Percentiles rank a stretch among this genome's conserved stretches.
Evolutionary conservation across 169 alveolate genomes (phyloP).

Genomic region (Plasmodium inui): DNA sequence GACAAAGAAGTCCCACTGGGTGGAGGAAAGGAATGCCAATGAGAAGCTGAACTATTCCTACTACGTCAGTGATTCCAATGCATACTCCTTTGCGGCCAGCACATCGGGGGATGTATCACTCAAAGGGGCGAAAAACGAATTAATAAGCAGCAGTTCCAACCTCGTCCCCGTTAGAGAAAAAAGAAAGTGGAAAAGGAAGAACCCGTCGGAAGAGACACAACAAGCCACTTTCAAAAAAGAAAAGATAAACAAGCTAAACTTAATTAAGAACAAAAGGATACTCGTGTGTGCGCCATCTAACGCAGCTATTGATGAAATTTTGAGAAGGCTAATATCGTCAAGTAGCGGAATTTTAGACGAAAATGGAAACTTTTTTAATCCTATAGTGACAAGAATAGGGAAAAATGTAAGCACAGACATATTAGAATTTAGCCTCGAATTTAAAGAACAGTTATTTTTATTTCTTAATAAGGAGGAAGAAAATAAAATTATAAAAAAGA

Average conservation of each 20-base stretch:
- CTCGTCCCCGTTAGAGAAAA: not conserved
- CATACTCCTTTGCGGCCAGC: not conserved
- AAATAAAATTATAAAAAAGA: slow-evolving; percentile 73
- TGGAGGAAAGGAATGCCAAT: slow-evolving; percentile 1
- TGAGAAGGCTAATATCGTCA: slow-evolving; percentile 89
- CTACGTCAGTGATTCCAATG: not conserved
- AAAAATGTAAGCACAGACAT: slow-evolving; percentile 92
- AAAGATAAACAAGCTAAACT: slow-evolving; percentile 8
- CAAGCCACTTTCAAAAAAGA: slow-evolving; percentile 1
- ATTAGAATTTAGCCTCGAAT: slow-evolving; percentile 88
- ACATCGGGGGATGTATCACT: not conserved
- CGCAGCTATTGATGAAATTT: slow-evolving; percentile 99
- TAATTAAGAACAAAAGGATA: slow-evolving; percentile 80
- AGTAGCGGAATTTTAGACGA: slow-evolving; percentile 88
- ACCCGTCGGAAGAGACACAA: not conserved
- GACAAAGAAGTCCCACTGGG: not conserved
- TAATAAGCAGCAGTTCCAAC: not conserved
- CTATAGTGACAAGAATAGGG: slow-evolving; percentile 92
- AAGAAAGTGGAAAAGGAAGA: not conserved
- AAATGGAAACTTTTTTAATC: slow-evolving; percentile 87
- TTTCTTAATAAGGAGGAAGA: slow-evolving; percentile 44
- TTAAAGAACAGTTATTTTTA: slow-evolving; percentile 83
- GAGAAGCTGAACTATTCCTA: slow-evolving; percentile 23
- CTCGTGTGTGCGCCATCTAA: slow-evolving; percentile 99
- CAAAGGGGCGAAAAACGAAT: not conserved